Base-by-base conservation (phyloP, 1,284 basidiomycete genomes). In the Chalciporus sp. region DNA sequence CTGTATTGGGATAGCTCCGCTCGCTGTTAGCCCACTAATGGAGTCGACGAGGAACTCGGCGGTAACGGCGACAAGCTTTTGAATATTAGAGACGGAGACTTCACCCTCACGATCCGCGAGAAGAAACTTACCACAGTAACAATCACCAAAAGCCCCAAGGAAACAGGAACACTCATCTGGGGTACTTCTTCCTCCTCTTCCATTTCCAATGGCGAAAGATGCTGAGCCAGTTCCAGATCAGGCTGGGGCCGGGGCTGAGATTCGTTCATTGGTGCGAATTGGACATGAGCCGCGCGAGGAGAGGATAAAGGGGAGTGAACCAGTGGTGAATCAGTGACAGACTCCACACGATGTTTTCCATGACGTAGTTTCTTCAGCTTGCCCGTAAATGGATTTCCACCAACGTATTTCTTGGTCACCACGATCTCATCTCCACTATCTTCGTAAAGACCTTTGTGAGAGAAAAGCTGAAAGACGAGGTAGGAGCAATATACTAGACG, bases 21-120 rank as follows among this genome's bases (percentile, higher is more conserved):
- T 70, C 0, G 68, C 70, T 0, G 90, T 88, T 61, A 85, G 61
- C 48, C 81, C 82, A 47, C 83, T 81, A 75, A 95, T 92, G 3
- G 89, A 87, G 60, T 84, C 85, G 3, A 95, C 90, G 33, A 96
- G 75, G 71, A 80, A 89, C 61, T 95, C 94, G n/a, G 92, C 91
- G 12, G 88, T 91, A 26, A 94, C 71, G 2, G 84, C 85, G 7
- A 87, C 82, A 23, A 84, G 62, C 83, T 33, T 85, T 52, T 5
- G 14, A 3, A 8, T 3, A 37, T 41, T 10, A 9, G 35, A 12
- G 39, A 41, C 11, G 4, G 9, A 52, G 33, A 29, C 6, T 2
- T 10, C 11, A 12, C 11, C 2, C 11, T 3, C 31, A 33, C 10
- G 4, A 11, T 5, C 10, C 11, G 12, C 12, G 31, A 33, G 31